Conservation (phyloP, 805 yeast species). For the Kregervanrija fluxuum region DNA sequence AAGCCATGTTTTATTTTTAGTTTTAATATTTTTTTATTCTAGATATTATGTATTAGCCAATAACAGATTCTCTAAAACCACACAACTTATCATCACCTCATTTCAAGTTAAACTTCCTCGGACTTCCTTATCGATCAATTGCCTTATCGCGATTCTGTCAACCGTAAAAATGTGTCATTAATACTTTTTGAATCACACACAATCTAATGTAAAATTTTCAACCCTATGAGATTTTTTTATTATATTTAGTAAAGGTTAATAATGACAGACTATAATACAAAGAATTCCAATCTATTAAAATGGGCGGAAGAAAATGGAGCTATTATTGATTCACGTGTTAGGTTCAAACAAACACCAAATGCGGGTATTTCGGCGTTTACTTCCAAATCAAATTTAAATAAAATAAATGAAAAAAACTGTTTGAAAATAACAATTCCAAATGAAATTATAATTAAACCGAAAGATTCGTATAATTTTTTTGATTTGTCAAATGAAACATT, state of each 20-base stretch:
- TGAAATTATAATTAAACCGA: constrained; percentile 18
- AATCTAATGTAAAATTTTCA: too few relatives aligned
- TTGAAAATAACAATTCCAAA: constrained; percentile 14
- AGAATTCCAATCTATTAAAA: neutral
- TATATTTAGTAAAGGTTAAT: neutral
- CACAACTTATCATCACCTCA: too few relatives aligned
- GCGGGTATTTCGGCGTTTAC: constrained; percentile 30
- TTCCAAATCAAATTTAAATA: neutral
- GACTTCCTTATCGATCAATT: too few relatives aligned
- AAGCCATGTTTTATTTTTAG: too few relatives aligned
- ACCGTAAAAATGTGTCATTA: too few relatives aligned
- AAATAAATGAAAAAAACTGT: neutral
- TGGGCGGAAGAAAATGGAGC: constrained; percentile 15
- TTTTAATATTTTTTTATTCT: too few relatives aligned
- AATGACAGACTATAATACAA: neutral
- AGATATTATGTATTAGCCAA: too few relatives aligned
- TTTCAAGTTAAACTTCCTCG: too few relatives aligned
- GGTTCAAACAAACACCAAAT: constrained; percentile 25
- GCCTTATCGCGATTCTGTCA: too few relatives aligned
- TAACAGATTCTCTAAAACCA: too few relatives aligned
- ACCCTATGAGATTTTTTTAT: too few relatives aligned
- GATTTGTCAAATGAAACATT: neutral
- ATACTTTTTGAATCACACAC: too few relatives aligned
- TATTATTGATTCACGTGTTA: constrained; percentile 27
- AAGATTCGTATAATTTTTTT: constrained; percentile 14